phyloP scores from a whole-genome alignment of 306 rosid species.

The Luffa acutangula region DNA sequence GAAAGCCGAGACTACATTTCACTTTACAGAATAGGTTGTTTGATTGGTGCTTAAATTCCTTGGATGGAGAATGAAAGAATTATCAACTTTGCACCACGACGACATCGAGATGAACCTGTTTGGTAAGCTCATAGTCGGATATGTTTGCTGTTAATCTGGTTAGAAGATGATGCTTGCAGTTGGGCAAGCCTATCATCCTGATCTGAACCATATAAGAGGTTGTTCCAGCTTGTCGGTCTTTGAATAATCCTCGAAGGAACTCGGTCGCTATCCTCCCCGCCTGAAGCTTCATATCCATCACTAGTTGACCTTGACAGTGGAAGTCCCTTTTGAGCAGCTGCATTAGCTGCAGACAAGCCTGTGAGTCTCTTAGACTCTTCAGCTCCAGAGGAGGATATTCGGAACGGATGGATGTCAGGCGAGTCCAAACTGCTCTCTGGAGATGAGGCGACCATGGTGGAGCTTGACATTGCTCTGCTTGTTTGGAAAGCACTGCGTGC shows the following conservation, averaged over 20 bases:
- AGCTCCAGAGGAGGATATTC: constrained; percentile 49
- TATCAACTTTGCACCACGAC: constrained; percentile 29
- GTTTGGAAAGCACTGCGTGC: constrained; percentile 64
- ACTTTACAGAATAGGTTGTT: constrained; percentile 19
- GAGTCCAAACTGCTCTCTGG: constrained; percentile 96
- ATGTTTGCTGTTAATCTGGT: constrained; percentile 40
- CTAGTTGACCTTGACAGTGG: constrained; percentile 85
- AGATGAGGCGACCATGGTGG: constrained; percentile 63
- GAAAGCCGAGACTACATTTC: not conserved
- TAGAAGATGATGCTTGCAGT: constrained; percentile 49
- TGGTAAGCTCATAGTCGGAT: constrained; percentile 13
- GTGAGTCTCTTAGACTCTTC: constrained; percentile 60
- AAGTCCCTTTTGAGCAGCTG: constrained; percentile 36
- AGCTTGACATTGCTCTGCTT: constrained; percentile 59
- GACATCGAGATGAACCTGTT: constrained; percentile 25
- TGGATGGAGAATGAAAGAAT: constrained; percentile 73
- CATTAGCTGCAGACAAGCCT: constrained; percentile 33
- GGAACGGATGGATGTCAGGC: constrained; percentile 81
- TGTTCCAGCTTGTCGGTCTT: constrained; percentile 73
- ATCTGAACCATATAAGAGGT: constrained; percentile 53
- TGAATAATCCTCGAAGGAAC: constrained; percentile 70
- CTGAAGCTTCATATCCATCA: constrained; percentile 96
- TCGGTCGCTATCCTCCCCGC: constrained; percentile 93
- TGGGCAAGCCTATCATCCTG: constrained; percentile 51
- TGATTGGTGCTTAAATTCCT: constrained; percentile 26